phyloP scores from a whole-genome alignment of 2,329 filamentous ascomycete species.

The Hortaea werneckii region DNA sequence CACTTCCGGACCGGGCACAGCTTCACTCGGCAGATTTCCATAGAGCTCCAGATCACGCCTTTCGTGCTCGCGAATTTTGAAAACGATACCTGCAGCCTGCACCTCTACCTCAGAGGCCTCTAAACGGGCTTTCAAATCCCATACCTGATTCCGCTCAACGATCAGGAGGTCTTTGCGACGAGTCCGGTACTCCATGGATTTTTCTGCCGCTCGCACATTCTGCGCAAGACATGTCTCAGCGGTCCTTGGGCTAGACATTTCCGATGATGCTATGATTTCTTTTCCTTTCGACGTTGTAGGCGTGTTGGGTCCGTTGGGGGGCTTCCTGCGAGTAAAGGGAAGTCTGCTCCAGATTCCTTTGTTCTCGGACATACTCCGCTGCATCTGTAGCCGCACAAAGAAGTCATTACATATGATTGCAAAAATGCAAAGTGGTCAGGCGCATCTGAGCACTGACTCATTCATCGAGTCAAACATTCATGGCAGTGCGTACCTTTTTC shows the following conservation, averaged over 20 bases:
- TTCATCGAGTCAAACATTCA: no score
- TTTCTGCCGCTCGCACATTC: constrained; percentile 3
- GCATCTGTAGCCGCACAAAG: no score
- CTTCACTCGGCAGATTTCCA: constrained; percentile 34
- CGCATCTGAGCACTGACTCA: no score
- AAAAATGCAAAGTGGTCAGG: neutral
- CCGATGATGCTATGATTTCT: neutral
- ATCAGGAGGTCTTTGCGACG: constrained; percentile 20
- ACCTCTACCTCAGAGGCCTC: constrained; percentile 19
- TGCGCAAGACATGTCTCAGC: constrained; percentile 1
- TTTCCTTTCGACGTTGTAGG: neutral
- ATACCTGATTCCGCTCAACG: constrained; percentile 23
- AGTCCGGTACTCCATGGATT: constrained; percentile 13
- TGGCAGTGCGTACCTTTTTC: no score
- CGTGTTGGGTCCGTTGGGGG: neutral
- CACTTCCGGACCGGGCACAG: constrained; percentile 27
- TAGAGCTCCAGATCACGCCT: constrained; percentile 27
- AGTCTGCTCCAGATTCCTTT: neutral
- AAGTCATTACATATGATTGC: no score
- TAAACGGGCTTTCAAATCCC: constrained; percentile 26
- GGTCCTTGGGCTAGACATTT: constrained; percentile 3
- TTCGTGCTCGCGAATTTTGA: constrained; percentile 33
- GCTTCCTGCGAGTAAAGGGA: neutral
- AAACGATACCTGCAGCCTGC: constrained; percentile 27
- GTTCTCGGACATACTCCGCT: no score